Evolutionary conservation across 768 basidiomycete species (phyloP).

Genomic region (Boletus reticuloceps): DNA sequence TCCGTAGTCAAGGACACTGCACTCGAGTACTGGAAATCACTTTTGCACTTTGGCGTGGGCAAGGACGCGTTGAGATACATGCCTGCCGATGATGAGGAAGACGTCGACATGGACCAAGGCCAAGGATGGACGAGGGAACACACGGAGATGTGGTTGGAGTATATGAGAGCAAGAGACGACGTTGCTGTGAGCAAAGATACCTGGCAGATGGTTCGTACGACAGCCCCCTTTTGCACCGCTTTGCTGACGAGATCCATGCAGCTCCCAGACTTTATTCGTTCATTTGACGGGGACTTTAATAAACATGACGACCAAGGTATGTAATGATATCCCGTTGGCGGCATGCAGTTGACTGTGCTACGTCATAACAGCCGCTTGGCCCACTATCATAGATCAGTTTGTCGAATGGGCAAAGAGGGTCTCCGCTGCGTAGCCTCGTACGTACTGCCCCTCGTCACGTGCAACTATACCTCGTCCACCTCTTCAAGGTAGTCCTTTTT

Average conservation of each 20-base stretch:
- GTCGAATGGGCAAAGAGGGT: conserved; percentile 58
- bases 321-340: background rate
- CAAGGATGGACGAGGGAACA: conserved; percentile 65
- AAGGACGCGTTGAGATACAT: conserved; percentile 61
- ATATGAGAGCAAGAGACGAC: conserved; percentile 55
- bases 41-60: conserved; percentile 67
- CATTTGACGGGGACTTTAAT: conserved; percentile 68
- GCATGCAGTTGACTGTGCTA: background rate
- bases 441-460: background rate
- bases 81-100: conserved; percentile 41
- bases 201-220: conserved; percentile 71
- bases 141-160: conserved; percentile 78
- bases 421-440: background rate
- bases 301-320: conserved; percentile 77
- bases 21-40: conserved; percentile 72
- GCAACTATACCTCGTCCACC: conserved; percentile 7
- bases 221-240: background rate
- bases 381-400: conserved; percentile 83
- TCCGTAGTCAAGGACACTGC: conserved; percentile 63
- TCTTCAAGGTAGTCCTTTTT: background rate
- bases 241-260: conserved; percentile 29
- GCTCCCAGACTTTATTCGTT: conserved; percentile 79
- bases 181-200: conserved; percentile 88
- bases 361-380: conserved; percentile 68
- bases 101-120: conserved; percentile 40